Base-by-base conservation (phyloP, 2,329 filamentous ascomycete genomes). In the Fusarium dimerum region DNA sequence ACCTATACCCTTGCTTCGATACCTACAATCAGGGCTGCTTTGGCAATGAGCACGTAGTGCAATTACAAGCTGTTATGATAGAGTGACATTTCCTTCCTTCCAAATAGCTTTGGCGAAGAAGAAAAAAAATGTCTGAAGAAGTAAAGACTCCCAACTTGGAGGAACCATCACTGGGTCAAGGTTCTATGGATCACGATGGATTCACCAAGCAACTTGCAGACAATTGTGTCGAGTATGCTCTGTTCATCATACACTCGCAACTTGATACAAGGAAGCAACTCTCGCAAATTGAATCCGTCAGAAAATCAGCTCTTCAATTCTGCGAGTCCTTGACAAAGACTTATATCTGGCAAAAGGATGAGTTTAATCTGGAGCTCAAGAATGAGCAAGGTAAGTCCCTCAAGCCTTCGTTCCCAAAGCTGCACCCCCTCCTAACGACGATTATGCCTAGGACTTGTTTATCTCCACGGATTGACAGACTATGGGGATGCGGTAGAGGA, bases 401-500 rank as follows among this genome's bases (percentile, higher is more conserved):
- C 20, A n/a, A 30, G 38, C 7, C 13, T 34, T 4, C 39, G 13
- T 16, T 36, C 13, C 10, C 11, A 16, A 12, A 32, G 47, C 45
- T 29, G 45, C 41, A n/a, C 17, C 38, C 15, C 42, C 47, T 39
- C 16, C n/a, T 12, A 43, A 13, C 13, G 6, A 26, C n/a, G n/a
- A 9, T 58, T 4, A 59, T 43, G 38, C 40, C 16, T 15, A 81
- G 81, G 78, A 1, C 66, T 84, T 9, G 67, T 77, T n/a, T 85
- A 86, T 57, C 80, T 99, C 6, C 82, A 84, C 57, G 93, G 93
- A 17, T 78, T 79, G 47, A 94, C 91, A 1, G 89, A 93, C 68
- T 97, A 92, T 65, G 92, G 93, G 9, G 95, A 99, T 71, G 94
- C 92, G 0, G 86, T 97, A 5, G 93, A 96, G 66, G 94, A 99